Conservation (phyloP, 1,284 basidiomycete species). For the Fomitopsis pinicola region DNA sequence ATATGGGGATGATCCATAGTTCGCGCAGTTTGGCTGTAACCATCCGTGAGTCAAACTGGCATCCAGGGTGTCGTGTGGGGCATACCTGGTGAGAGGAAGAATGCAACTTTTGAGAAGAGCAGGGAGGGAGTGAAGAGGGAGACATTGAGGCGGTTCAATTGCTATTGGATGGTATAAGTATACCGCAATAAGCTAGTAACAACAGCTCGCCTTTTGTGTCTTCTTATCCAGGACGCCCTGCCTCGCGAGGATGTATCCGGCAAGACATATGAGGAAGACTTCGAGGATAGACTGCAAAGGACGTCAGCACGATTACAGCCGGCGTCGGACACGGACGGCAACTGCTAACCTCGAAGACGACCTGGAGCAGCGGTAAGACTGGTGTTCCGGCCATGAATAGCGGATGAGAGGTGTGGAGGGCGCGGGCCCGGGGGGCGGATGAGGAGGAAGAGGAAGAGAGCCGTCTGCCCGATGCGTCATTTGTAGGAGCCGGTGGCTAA, state of each 20-base stretch:
- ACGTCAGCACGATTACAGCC: constrained; percentile 1
- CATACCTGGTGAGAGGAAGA: constrained; percentile 68
- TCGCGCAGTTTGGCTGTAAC: constrained; percentile 70
- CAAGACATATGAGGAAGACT: constrained; percentile 83
- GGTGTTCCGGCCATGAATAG: constrained; percentile 22
- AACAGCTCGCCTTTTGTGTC: constrained; percentile 72
- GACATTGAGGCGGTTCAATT: constrained; percentile 78
- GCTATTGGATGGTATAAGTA: constrained; percentile 34
- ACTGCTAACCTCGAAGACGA: constrained; percentile 49
- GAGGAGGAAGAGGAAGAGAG: background rate
- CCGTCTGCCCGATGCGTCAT: constrained; percentile 4
- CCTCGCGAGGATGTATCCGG: constrained; percentile 80
- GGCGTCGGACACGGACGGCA: too few species aligned
- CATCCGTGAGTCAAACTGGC: background rate
- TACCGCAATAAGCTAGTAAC: background rate
- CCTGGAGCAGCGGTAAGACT: constrained; percentile 37
- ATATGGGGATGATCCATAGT: constrained; percentile 87
- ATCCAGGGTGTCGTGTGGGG: background rate
- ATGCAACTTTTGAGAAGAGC: constrained; percentile 91
- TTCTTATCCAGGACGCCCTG: constrained; percentile 84
- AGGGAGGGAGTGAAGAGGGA: constrained; percentile 91
- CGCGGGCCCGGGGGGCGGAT: background rate
- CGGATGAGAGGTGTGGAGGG: background rate
- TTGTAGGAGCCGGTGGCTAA: constrained; percentile 3
- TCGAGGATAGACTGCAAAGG: constrained; percentile 77